These are phyloP conservation scores for Cymbomonas tetramitiformis DNA, from an alignment of 139 green algal genomes.

Conservation along the genomic window DNA sequence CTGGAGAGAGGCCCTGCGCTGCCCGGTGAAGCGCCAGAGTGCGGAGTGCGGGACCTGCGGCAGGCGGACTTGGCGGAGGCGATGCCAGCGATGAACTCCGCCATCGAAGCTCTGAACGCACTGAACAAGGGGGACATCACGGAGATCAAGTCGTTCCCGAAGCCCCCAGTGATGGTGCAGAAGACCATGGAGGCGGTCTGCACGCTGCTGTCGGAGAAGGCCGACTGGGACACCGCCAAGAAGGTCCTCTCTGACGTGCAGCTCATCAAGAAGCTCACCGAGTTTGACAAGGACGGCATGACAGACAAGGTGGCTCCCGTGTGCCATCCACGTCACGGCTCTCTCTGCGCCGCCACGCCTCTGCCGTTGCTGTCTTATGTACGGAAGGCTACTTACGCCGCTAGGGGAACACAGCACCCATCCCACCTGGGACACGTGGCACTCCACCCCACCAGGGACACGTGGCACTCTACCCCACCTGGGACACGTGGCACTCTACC, in stretches of 20 bases:
- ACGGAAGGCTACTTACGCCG: no score
- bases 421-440: no score
- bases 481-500: no score
- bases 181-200: conserved; percentile 43
- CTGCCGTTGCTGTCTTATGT: no score
- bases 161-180: conserved; percentile 44
- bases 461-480: no score
- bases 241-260: conserved; percentile 45
- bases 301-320: no score
- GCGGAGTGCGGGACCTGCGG: no score
- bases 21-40: no score
- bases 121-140: conserved; percentile 50
- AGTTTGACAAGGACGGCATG: conserved; percentile 36
- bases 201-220: conserved; percentile 39
- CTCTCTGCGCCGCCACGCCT: no score
- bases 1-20: conserved; percentile 15
- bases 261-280: conserved; percentile 48
- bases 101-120: conserved; percentile 49
- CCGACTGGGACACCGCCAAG: conserved; percentile 64
- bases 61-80: conserved; percentile 53
- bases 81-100: conserved; percentile 44
- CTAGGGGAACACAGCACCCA: no score
- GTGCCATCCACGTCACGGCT: no score
- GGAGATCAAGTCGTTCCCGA: conserved; percentile 58
- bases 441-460: no score